Evolutionary conservation across 2,329 filamentous ascomycete genomes (phyloP).

Genomic region (Eutypella sp.): DNA sequence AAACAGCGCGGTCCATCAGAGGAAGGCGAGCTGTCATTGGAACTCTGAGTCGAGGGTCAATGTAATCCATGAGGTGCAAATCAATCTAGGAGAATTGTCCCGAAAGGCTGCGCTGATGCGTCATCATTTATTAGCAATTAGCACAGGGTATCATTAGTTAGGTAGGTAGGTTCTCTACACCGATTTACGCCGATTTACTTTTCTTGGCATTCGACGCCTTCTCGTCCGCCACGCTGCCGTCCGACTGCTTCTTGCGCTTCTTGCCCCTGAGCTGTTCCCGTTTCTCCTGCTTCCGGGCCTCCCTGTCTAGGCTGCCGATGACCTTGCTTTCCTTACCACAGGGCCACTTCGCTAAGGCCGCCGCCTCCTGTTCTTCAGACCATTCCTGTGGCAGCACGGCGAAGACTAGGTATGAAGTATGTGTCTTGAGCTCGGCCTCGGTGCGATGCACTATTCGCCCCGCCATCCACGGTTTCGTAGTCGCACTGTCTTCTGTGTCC

Average conservation of each 20-base stretch:
- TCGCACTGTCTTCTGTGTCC: constrained; percentile 15
- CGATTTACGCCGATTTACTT: constrained; percentile 13
- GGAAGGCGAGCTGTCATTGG: too few species aligned
- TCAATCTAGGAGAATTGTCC: not conserved
- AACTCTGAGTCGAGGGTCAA: too few species aligned
- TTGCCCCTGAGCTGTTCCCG: constrained; percentile 45
- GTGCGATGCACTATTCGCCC: constrained; percentile 75
- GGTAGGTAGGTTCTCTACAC: not conserved
- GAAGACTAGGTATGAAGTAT: constrained; percentile 96
- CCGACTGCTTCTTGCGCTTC: constrained; percentile 34
- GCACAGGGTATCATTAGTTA: constrained; percentile 11
- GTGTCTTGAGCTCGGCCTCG: constrained; percentile 86
- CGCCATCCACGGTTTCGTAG: constrained; percentile 61
- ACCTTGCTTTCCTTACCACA: constrained; percentile 49
- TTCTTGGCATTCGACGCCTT: constrained; percentile 16
- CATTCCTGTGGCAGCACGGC: constrained; percentile 83
- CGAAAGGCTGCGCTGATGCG: not conserved
- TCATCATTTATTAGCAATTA: not conserved
- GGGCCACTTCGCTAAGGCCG: constrained; percentile 60
- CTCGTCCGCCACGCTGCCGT: constrained; percentile 14
- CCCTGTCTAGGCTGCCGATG: constrained; percentile 50
- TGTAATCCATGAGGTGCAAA: not conserved
- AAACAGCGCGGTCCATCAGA: too few species aligned
- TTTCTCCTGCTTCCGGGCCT: constrained; percentile 52
- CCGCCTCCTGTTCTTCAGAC: constrained; percentile 74